phyloP scores from a whole-genome alignment of 371 early-diverging fungal species.

The Rhizopus arrhizus region DNA sequence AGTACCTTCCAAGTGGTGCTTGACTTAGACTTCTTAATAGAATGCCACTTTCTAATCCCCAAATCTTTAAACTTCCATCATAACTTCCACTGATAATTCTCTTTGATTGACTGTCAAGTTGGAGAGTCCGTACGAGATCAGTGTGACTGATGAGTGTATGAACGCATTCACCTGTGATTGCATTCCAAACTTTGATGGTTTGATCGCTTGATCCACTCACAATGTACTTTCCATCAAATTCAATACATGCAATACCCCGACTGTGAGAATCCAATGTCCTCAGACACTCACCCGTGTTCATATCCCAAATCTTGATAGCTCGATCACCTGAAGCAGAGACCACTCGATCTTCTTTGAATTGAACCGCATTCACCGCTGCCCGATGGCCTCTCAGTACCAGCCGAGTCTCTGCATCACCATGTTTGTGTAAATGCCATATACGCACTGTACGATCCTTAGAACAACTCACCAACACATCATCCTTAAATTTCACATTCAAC shows the following conservation, averaged over 20 bases:
- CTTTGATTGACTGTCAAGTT: conserved; percentile 44
- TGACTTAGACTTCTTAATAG: conserved; percentile 52
- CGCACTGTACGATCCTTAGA: conserved; percentile 87
- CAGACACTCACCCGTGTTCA: conserved; percentile 60
- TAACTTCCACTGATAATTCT: conserved; percentile 79
- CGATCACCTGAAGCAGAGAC: conserved; percentile 87
- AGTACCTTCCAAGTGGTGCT: conserved; percentile 62
- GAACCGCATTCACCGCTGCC: conserved; percentile 82
- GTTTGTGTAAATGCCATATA: conserved; percentile 68
- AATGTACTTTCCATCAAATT: conserved; percentile 89
- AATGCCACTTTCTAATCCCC: conserved; percentile 67
- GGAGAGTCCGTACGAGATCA: conserved; percentile 79
- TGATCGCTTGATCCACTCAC: conserved; percentile 96
- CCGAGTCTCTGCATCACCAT: conserved; percentile 71
- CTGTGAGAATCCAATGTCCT: conserved; percentile 64
- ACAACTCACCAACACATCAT: conserved; percentile 73
- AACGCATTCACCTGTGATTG: conserved; percentile 42
- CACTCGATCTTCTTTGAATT: conserved; percentile 59
- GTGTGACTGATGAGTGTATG: conserved; percentile 69
- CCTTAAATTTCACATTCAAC: conserved; percentile 68
- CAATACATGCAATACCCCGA: conserved; percentile 93
- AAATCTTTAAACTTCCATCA: conserved; percentile 85
- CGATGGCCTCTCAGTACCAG: conserved; percentile 52
- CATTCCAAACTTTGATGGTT: conserved; percentile 94
- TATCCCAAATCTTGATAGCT: conserved; percentile 80